phyloP scores from a whole-genome alignment of 2,329 filamentous ascomycete genomes.

The Tolypocladium inflatum region DNA sequence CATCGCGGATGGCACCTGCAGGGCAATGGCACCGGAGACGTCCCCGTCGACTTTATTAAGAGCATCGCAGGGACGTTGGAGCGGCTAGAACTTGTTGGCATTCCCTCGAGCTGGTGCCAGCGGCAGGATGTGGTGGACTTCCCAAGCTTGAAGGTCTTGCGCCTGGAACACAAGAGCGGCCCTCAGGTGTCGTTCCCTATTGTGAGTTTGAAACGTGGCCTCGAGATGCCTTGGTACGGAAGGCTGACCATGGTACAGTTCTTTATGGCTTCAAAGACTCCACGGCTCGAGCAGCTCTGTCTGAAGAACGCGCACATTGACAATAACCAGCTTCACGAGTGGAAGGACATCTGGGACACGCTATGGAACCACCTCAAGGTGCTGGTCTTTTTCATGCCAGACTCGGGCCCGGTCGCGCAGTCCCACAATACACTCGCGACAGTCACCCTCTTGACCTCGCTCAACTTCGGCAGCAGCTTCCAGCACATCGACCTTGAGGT shows the following conservation, averaged over 20 bases:
- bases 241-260: conserved; percentile 10
- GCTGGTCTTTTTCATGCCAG: conserved; percentile 10
- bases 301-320: conserved; percentile 16
- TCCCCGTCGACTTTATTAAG: conserved; percentile 7
- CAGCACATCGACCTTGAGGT: conserved; percentile 22
- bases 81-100: conserved; percentile 11
- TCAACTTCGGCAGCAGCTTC: conserved; percentile 15
- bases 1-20: conserved; percentile 3
- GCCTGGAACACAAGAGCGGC: conserved; percentile 11
- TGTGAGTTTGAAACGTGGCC: background rate
- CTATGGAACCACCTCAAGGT: conserved; percentile 21
- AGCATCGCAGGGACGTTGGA: conserved; percentile 8
- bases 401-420: conserved; percentile 11
- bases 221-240: background rate
- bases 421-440: conserved; percentile 12
- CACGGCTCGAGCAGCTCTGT: conserved; percentile 21
- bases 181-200: conserved; percentile 1
- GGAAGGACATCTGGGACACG: conserved; percentile 8
- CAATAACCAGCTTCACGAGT: conserved; percentile 1
- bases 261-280: conserved; percentile 14
- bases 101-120: conserved; percentile 11
- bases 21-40: background rate
- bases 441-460: conserved; percentile 14
- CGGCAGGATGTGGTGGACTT: conserved; percentile 9
- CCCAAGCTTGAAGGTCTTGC: conserved; percentile 18